Evolutionary conservation across 768 basidiomycete genomes (phyloP).

Genomic region (Lactifluus echinatus): DNA sequence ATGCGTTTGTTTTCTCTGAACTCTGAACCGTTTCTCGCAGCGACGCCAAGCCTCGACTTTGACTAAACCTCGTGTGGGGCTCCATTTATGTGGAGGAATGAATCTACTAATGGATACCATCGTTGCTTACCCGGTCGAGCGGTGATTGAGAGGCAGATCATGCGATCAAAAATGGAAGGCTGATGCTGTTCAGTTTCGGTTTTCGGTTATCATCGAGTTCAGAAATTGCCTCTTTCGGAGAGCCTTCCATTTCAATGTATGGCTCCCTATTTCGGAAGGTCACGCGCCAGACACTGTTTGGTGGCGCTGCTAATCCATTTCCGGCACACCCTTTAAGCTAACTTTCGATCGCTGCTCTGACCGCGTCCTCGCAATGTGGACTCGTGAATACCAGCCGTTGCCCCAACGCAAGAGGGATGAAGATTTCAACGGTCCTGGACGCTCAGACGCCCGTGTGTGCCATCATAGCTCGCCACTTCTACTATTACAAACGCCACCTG

Average conservation of each 20-base stretch:
- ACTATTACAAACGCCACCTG: not conserved
- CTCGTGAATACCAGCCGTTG: not conserved
- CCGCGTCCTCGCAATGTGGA: not conserved
- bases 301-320: too few relatives aligned
- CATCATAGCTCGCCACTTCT: not conserved
- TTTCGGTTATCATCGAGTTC: not conserved
- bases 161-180: not conserved
- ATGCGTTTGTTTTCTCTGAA: not conserved
- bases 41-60: not conserved
- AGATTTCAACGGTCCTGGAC: not conserved
- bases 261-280: too few relatives aligned
- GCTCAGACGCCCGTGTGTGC: not conserved
- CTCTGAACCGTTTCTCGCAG: not conserved
- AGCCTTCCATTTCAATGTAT: too few relatives aligned
- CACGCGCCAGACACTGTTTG: too few relatives aligned
- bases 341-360: not conserved
- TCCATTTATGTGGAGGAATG: too few relatives aligned
- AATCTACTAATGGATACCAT: too few relatives aligned
- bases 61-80: too few relatives aligned
- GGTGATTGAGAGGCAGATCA: not conserved
- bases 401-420: not conserved
- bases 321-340: not conserved
- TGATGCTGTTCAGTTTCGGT: not conserved
- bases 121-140: not conserved
- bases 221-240: too few relatives aligned